Conservation (phyloP, 2,329 filamentous ascomycete species). For the Aspergillus pseudoglaucus region DNA sequence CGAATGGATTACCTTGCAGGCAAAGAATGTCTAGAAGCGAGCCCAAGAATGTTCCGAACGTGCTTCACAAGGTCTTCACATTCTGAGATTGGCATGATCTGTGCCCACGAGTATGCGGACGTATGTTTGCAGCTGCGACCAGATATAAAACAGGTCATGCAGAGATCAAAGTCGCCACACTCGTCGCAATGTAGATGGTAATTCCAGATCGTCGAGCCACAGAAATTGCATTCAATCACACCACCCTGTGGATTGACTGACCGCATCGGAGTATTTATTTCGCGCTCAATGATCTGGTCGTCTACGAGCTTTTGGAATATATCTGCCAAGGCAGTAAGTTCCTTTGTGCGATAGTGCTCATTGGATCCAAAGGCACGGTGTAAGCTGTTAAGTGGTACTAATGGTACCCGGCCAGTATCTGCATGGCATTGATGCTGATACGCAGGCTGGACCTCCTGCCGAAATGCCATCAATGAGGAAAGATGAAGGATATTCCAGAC, state of each 20-base stretch:
- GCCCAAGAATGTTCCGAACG: not conserved
- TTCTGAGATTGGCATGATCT: slow-evolving; percentile 8
- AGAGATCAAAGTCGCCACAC: slow-evolving; percentile 32
- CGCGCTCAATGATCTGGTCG: slow-evolving; percentile 23
- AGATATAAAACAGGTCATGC: slow-evolving; percentile 28
- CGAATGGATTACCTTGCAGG: not conserved
- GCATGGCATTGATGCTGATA: slow-evolving; percentile 30
- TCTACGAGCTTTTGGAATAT: slow-evolving; percentile 24
- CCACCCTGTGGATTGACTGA: slow-evolving; percentile 24
- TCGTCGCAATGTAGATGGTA: slow-evolving; percentile 31
- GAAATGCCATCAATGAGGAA: slow-evolving; percentile 26
- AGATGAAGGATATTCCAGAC: slow-evolving; percentile 34
- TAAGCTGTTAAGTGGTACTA: slow-evolving; percentile 18
- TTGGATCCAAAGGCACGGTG: not conserved
- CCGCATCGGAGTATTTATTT: slow-evolving; percentile 16
- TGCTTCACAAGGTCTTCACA: not conserved
- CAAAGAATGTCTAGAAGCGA: not conserved
- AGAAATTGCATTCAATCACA: slow-evolving; percentile 32
- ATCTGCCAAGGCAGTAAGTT: slow-evolving; percentile 14
- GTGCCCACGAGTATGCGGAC: not conserved
- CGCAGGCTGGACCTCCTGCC: slow-evolving; percentile 28
- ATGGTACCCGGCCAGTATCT: slow-evolving; percentile 21
- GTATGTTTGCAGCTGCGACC: slow-evolving; percentile 31
- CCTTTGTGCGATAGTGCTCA: not conserved
- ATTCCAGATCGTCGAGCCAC: slow-evolving; percentile 33